phyloP scores from a whole-genome alignment of 2,329 filamentous ascomycete species.

The Calonectria multiphialidica region DNA sequence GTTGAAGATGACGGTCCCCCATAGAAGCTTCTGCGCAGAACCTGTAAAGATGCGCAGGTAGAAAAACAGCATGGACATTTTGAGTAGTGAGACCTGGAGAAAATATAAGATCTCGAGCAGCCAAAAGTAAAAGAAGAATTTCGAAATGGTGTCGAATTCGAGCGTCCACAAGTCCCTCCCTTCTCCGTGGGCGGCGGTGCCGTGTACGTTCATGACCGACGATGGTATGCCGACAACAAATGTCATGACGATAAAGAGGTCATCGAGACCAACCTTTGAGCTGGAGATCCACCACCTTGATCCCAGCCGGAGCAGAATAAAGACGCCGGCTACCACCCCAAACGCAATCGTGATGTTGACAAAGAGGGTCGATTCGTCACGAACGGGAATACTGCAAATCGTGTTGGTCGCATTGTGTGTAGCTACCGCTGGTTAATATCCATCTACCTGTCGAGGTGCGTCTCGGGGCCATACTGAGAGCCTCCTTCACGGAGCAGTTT shows the following conservation, averaged over 20 bases:
- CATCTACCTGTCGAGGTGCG: too few species aligned
- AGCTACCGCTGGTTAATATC: constrained; percentile 10
- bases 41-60: constrained; percentile 35
- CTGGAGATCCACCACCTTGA: constrained; percentile 32
- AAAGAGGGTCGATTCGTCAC: constrained; percentile 28
- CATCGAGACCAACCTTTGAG: constrained; percentile 33
- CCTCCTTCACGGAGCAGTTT: constrained; percentile 34
- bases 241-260: constrained; percentile 30
- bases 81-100: constrained; percentile 27
- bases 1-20: constrained; percentile 33
- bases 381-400: constrained; percentile 26
- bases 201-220: constrained; percentile 31
- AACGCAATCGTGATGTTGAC: constrained; percentile 32
- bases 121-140: constrained; percentile 31
- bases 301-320: constrained; percentile 30
- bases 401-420: constrained; percentile 30
- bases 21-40: constrained; percentile 24
- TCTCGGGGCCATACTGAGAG: constrained; percentile 25
- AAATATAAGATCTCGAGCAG: constrained; percentile 32
- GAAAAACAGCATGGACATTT: constrained; percentile 36
- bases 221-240: constrained; percentile 26
- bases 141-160: constrained; percentile 24
- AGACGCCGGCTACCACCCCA: constrained; percentile 29
- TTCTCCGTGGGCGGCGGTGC: constrained; percentile 29
- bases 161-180: constrained; percentile 35